A percentile compares a stretch with the other conserved stretches of the same genome.
phyloP scores from a whole-genome alignment of 2,329 filamentous ascomycete species.

The Helotiales sp. region DNA sequence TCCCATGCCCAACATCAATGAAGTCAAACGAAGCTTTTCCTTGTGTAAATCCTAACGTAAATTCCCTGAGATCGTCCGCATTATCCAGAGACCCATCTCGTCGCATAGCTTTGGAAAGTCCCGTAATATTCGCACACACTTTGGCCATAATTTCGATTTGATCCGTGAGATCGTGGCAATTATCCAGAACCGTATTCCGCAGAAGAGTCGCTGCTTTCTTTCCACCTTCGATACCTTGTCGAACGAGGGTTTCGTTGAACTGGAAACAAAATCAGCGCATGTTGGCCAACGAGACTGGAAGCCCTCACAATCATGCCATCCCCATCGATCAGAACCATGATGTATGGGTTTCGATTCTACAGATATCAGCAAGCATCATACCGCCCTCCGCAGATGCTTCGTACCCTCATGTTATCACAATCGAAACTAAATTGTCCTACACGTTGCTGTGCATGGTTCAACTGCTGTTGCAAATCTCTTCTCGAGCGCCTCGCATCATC shows the following conservation, averaged over 20 bases:
- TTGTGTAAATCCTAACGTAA: conserved; percentile 64
- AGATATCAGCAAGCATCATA: conserved; percentile 18
- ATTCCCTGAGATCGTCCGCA: conserved; percentile 57
- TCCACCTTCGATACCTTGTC: conserved; percentile 53
- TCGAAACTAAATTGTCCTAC: conserved; percentile 46
- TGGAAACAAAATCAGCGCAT: conserved; percentile 41
- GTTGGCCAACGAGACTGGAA: conserved; percentile 23
- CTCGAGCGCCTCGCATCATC: conserved; percentile 54
- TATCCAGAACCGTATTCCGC: conserved; percentile 52
- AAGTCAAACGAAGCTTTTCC: conserved; percentile 65
- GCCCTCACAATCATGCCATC: conserved; percentile 62
- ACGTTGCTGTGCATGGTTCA: conserved; percentile 48
- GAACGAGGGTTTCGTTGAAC: conserved; percentile 62
- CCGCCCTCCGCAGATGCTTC: conserved; percentile 5
- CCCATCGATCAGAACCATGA: conserved; percentile 66
- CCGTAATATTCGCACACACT: conserved; percentile 59
- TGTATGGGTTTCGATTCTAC: conserved; percentile 58
- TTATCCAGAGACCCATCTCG: conserved; percentile 53
- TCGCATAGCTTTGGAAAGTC: conserved; percentile 56
- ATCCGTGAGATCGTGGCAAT: conserved; percentile 51
- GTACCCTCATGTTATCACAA: conserved; percentile 55
- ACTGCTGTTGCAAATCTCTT: conserved; percentile 55
- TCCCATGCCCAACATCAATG: conserved; percentile 64
- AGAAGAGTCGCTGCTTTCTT: conserved; percentile 51
- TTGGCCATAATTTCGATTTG: conserved; percentile 61